Evolutionary conservation across 257 asterid species (phyloP), one percentile per base, ranked within the genome.

Genomic region (Ajuga chamaepitys): DNA sequence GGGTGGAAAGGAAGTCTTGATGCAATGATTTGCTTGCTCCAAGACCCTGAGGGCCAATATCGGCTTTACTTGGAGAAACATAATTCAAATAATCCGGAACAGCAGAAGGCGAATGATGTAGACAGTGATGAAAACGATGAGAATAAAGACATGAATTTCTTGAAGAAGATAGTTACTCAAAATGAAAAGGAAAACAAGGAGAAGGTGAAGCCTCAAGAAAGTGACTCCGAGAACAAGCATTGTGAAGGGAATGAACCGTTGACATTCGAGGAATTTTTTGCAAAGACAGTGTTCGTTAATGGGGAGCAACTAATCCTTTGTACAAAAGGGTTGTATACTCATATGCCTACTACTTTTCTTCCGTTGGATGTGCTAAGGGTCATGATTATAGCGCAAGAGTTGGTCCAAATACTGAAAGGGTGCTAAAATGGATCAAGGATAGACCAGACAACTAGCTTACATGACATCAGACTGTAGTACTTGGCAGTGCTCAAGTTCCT

Each of bases 201-300:
- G 61, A 69, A 77, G 12, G 22, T 16, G 2, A 57, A 70, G 65
- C n/a, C n/a, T n/a, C n/a, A 73, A 66, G 14, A 58, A 26, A 2
- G 18, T 11, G 5, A 9, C 8, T 12, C 12, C 18, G 48, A n/a
- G 51, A 13, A 9, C 5, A 2, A 18, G 17, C 24, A 46, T 1
- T 38, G n/a, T 12, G 4, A 67, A 28, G 57, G 10, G 5, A 26
- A 3, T n/a, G n/a, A n/a, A 26, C 58, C 47, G 32, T 71, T 5
- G 78, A 80, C 85, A 42, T 83, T 85, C 24, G 81, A 83, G 66
- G 85, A 89, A 24, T 87, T 85, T 64, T 48, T 85, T n/a, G 60
- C 18, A 1, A 83, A 55, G 68, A 70, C 40, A 66, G 78, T 80
- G 55, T 63, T 38, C 17, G 44, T 7, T 5, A 17, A 45, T 0